Evolutionary conservation across 345 rosid species (phyloP).

Genomic region (Arabidopsis arenosa): DNA sequence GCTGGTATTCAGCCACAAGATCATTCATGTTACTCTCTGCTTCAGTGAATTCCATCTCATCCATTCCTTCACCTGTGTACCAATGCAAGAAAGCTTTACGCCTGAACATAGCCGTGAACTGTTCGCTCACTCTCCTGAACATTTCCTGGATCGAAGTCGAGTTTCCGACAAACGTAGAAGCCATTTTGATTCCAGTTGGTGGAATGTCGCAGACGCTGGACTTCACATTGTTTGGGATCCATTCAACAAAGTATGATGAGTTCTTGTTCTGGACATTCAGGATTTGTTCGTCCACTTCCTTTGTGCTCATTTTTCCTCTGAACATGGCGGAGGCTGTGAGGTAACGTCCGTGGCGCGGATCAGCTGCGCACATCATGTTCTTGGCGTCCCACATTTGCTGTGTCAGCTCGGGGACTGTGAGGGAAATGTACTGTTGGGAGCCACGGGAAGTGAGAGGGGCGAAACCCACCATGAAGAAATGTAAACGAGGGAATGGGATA

Average conservation of each 20-base stretch:
- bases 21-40: slow-evolving; percentile 99
- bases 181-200: slow-evolving; percentile 54
- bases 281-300: slow-evolving; percentile 97
- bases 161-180: slow-evolving; percentile 66
- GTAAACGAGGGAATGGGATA: slow-evolving; percentile 97
- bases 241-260: slow-evolving; percentile 94
- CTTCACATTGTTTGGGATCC: slow-evolving; percentile 79
- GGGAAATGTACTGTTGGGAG: slow-evolving; percentile 64
- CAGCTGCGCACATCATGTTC: slow-evolving; percentile 99
- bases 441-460: slow-evolving; percentile 77
- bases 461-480: slow-evolving; percentile 98
- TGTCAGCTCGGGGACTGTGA: slow-evolving; percentile 66
- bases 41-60: slow-evolving; percentile 97
- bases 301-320: slow-evolving; percentile 98
- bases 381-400: slow-evolving; percentile 91
- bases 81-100: slow-evolving; percentile 97
- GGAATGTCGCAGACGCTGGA: slow-evolving; percentile 60
- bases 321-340: slow-evolving; percentile 97
- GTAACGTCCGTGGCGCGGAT: slow-evolving; percentile 97
- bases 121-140: slow-evolving; percentile 99
- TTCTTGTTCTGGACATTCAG: slow-evolving; percentile 96
- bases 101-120: slow-evolving; percentile 96
- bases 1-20: slow-evolving; percentile 93
- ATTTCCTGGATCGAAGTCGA: slow-evolving; percentile 95
- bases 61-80: slow-evolving; percentile 99